Base-by-base conservation (phyloP, 306 rosid genomes). In the Quercus rubra region DNA sequence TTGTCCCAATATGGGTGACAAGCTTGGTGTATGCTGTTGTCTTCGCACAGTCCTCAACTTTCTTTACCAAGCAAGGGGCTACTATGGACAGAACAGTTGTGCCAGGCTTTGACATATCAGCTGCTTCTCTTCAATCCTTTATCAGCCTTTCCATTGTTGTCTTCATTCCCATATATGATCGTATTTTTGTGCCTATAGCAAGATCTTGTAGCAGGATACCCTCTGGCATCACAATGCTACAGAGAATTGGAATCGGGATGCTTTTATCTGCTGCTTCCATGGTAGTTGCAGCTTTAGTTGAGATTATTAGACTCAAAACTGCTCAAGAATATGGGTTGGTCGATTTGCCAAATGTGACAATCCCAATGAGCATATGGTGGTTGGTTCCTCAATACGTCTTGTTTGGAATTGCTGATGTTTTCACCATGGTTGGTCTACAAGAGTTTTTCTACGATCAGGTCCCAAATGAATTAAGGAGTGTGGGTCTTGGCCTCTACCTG, bases 51-150 rank as follows among this genome's bases (percentile, higher is more conserved):
- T 1, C 6, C 23, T 5, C 55, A 38, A 84, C 89, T 9, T 80
- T 80, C 54, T 86, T 80, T 28, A 80, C 77, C 46, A 83, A 86
- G 33, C 92, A 89, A 84, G 90, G 89, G 13, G 78, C 25, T n/a
- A 86, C 85, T 0, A 33, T 88, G 79, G 69, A 64, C 28, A 75
- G 80, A 62, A 76, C 35, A 17, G 31, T 82, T 3, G 15, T 71
- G 10, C 58, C 74, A 1, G 74, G 81, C 18, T 71, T 82, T 30
- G 41, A 71, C 2, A 5, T 82, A 71, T 74, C 85, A 5, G 58
- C 85, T 14, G 81, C 81, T 46, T 51, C 81, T 10, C 75, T 82
- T 49, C 77, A 76, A 23, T 71, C 33, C 35, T 38, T 76, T n/a
- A 33, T 49, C 51, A 4, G 31, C 58, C 51, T 82, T 52, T 20